phyloP scores from a whole-genome alignment of 2,329 filamentous ascomycete genomes.

The Talaromyces sp. region DNA sequence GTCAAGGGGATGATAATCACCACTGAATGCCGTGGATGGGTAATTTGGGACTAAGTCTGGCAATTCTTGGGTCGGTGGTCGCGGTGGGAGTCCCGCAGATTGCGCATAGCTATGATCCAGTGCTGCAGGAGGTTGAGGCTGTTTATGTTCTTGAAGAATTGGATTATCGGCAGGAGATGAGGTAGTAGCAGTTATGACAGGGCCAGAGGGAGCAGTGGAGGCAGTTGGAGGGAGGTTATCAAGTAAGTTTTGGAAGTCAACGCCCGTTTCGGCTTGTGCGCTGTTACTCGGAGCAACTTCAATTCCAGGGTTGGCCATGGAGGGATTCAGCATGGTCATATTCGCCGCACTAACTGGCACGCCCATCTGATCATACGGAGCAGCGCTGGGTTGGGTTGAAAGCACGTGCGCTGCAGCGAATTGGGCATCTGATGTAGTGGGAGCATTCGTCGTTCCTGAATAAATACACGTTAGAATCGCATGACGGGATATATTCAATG shows the following conservation, averaged over 20 bases:
- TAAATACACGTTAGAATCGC: conserved; percentile 9
- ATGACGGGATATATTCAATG: neutral
- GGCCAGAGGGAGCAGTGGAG: conserved; percentile 27
- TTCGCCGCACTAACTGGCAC: neutral
- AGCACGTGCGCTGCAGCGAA: neutral
- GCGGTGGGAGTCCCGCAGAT: conserved; percentile 40
- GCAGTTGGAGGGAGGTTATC: conserved; percentile 44
- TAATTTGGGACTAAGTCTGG: conserved; percentile 39
- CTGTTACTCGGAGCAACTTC: conserved; percentile 21
- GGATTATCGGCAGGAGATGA: conserved; percentile 27
- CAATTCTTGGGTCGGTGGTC: conserved; percentile 44
- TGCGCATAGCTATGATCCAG: neutral
- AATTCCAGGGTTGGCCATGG: neutral
- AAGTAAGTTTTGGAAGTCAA: conserved; percentile 48
- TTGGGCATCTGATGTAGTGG: conserved; percentile 3
- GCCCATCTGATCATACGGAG: neutral
- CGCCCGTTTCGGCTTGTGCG: conserved; percentile 33
- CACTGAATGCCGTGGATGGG: conserved; percentile 35
- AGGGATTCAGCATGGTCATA: neutral
- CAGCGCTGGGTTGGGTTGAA: neutral
- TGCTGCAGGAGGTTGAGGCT: conserved; percentile 25
- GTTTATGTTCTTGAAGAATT: conserved; percentile 26
- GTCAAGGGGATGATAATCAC: conserved; percentile 39
- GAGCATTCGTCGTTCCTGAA: conserved; percentile 9
- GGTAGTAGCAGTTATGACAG: conserved; percentile 25